phyloP scores from a whole-genome alignment of 225 moss, liverwort and hornwort genomes.

The Straminergon stramineum region DNA sequence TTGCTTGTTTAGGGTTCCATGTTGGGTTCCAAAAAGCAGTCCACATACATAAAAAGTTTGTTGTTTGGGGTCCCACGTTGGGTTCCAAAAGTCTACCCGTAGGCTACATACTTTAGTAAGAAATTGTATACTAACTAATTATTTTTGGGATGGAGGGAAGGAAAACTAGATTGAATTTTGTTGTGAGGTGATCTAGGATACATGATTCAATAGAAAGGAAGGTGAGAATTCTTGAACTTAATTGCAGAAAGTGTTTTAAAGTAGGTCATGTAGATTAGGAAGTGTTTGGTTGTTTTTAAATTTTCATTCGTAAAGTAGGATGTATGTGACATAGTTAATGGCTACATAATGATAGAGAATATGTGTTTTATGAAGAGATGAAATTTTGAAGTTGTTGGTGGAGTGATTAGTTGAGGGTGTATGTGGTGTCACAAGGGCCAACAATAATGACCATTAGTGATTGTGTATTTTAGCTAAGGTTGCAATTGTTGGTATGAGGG shows the following conservation, averaged over 20 bases:
- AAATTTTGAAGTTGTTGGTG: neutral
- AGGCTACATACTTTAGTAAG: too few species aligned
- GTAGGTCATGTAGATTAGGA: neutral
- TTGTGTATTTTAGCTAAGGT: neutral
- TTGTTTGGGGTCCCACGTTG: too few species aligned
- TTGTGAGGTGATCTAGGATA: neutral
- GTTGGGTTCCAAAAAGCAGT: too few species aligned
- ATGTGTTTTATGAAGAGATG: fast-evolving
- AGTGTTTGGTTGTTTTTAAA: neutral
- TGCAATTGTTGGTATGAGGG: neutral
- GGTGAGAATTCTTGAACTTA: neutral
- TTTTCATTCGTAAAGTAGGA: neutral
- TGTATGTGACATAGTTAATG: neutral
- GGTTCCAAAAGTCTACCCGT: too few species aligned
- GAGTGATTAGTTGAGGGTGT: neutral
- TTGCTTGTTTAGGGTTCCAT: too few species aligned
- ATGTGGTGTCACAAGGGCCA: fast-evolving
- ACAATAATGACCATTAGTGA: neutral
- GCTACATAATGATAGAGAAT: neutral
- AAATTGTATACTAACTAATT: too few species aligned
- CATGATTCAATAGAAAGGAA: neutral
- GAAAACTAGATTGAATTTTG: neutral
- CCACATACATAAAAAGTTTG: too few species aligned
- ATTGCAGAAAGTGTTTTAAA: neutral
- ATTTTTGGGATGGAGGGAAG: too few species aligned